phyloP scores from a whole-genome alignment of 257 asterid genomes.

The Ilex asprella region DNA sequence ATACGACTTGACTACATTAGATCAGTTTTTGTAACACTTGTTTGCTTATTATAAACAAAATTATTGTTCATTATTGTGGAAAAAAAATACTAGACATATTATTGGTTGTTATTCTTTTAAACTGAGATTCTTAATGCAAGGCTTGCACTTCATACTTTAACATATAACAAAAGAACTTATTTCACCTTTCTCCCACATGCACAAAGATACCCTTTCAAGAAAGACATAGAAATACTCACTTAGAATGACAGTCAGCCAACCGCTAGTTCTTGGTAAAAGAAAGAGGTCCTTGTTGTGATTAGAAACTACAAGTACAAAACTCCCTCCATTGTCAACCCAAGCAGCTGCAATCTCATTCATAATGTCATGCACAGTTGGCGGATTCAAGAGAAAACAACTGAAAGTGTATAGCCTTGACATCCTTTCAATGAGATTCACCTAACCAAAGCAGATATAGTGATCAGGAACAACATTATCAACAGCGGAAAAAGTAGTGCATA shows the following conservation, averaged over 20 bases:
- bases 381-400: slow-evolving; percentile 27
- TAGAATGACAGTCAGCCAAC: slow-evolving; percentile 49
- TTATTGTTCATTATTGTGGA: too few relatives aligned
- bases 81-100: too few relatives aligned
- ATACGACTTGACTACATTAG: too few relatives aligned
- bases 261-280: slow-evolving; percentile 27
- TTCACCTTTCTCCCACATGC: too few relatives aligned
- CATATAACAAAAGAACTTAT: too few relatives aligned
- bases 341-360: slow-evolving; percentile 32
- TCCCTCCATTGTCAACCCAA: slow-evolving; percentile 46
- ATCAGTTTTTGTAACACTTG: too few relatives aligned
- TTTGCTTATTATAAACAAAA: too few relatives aligned
- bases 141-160: too few relatives aligned
- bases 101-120: too few relatives aligned
- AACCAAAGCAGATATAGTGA: slow-evolving; percentile 14
- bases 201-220: too few relatives aligned
- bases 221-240: slow-evolving; percentile 41
- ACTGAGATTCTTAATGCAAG: too few relatives aligned
- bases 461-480: slow-evolving; percentile 5
- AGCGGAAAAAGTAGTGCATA: not conserved
- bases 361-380: slow-evolving; percentile 41
- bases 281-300: slow-evolving; percentile 29
- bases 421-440: slow-evolving; percentile 62
- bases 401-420: slow-evolving; percentile 37
- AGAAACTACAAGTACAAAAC: slow-evolving; percentile 47